Percentiles rank a stretch among this genome's conserved stretches.
phyloP scores from a whole-genome alignment of 257 asterid species.

The Solanum peruvianum region DNA sequence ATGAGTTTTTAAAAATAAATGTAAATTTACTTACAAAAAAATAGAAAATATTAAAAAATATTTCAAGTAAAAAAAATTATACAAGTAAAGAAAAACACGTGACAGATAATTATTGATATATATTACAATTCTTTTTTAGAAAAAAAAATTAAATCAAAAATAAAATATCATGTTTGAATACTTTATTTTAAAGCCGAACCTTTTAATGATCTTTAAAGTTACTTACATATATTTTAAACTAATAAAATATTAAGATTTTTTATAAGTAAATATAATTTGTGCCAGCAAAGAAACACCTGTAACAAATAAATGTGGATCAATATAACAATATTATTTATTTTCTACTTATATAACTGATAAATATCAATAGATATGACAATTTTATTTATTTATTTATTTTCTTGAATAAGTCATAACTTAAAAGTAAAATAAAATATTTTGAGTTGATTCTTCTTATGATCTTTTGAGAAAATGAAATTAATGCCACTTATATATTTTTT shows the following conservation, averaged over 20 bases:
- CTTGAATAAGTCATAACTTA: neutral
- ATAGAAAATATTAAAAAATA: too few species aligned
- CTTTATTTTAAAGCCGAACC: neutral
- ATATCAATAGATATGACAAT: neutral
- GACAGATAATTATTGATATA: too few species aligned
- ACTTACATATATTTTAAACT: too few species aligned
- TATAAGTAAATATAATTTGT: too few species aligned
- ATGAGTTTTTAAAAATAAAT: too few species aligned
- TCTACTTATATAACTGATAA: neutral
- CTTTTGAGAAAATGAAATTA: neutral
- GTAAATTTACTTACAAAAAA: too few species aligned
- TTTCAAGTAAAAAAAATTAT: too few species aligned
- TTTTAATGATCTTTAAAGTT: neutral
- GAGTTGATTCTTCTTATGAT: neutral
- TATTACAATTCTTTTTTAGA: too few species aligned
- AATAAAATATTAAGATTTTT: too few species aligned
- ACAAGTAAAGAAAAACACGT: too few species aligned
- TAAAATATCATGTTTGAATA: neutral
- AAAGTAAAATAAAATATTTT: neutral
- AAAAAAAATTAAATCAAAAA: neutral
- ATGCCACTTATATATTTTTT: too few species aligned
- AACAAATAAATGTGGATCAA: neutral
- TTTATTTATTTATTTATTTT: too few species aligned
- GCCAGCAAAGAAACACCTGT: neutral
- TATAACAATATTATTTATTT: neutral